Conservation (phyloP, 139 green algal genomes). For the Axilococcus clingmanii region DNA sequence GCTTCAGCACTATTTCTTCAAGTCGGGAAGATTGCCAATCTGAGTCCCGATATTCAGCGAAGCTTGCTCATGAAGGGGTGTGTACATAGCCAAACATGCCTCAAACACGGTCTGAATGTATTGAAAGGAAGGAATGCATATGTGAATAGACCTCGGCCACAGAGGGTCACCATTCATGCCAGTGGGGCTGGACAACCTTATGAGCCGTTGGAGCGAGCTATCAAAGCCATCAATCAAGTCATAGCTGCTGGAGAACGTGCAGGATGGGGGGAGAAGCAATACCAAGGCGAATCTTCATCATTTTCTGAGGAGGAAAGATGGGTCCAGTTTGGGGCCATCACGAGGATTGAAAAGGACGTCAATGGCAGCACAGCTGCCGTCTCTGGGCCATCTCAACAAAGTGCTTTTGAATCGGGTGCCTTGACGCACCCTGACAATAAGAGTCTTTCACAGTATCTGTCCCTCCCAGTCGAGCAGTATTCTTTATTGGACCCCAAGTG, state of each 20-base stretch:
- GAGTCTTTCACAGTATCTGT: slow-evolving; percentile 16
- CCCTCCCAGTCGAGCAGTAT: slow-evolving; percentile 19
- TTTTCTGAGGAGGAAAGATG: slow-evolving; percentile 8
- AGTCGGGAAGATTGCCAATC: no score
- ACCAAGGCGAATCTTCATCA: neutral
- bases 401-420: neutral
- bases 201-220: slow-evolving; percentile 16
- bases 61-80: no score
- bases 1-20: no score
- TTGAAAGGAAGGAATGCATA: no score
- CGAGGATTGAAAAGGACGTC: neutral
- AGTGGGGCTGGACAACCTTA: slow-evolving; percentile 6
- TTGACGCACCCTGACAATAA: neutral
- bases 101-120: no score
- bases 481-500: slow-evolving; percentile 29
- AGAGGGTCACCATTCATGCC: neutral
- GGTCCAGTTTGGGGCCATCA: slow-evolving; percentile 20
- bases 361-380: neutral
- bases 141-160: no score
- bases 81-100: no score
- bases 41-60: no score
- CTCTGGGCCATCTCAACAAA: no score
- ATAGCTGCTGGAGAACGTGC: slow-evolving; percentile 1
- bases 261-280: neutral
- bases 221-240: slow-evolving; percentile 16